Evolutionary conservation across 2,329 filamentous ascomycete species (phyloP).

Genomic region (Grosmannia penicillata): DNA sequence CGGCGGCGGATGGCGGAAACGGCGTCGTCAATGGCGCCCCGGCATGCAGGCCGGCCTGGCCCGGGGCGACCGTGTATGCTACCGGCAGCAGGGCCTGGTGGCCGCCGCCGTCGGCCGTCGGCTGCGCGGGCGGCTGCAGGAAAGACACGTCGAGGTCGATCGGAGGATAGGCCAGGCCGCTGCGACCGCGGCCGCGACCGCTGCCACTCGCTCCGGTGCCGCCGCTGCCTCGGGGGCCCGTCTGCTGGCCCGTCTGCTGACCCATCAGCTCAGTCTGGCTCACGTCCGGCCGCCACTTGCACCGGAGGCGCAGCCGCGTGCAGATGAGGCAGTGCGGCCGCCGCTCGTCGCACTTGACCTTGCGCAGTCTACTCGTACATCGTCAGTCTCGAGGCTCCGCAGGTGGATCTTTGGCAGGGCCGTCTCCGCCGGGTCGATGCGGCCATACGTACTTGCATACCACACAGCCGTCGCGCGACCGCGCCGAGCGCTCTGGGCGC

Average conservation of each 20-base stretch:
- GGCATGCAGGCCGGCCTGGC: too few species aligned
- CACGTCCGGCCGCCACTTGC: conserved; percentile 25
- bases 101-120: not conserved
- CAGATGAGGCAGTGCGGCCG: conserved; percentile 37
- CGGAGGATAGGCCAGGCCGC: too few species aligned
- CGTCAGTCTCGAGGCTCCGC: not conserved
- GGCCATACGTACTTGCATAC: conserved; percentile 25
- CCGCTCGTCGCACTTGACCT: conserved; percentile 33
- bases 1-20: conserved; percentile 10
- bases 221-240: not conserved
- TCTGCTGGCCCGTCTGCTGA: not conserved
- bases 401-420: not conserved
- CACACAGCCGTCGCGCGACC: conserved; percentile 24
- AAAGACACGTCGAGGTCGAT: too few species aligned
- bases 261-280: too few species aligned
- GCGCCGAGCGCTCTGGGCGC: not conserved
- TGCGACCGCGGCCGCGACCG: too few species aligned
- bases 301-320: conserved; percentile 35
- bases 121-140: not conserved
- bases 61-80: not conserved
- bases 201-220: not conserved
- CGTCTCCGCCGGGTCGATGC: not conserved
- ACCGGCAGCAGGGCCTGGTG: not conserved
- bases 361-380: conserved; percentile 26
- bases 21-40: too few species aligned